Evolutionary conservation across 2,329 filamentous ascomycete species (phyloP).

Genomic region (Gliomastix tumulicola): DNA sequence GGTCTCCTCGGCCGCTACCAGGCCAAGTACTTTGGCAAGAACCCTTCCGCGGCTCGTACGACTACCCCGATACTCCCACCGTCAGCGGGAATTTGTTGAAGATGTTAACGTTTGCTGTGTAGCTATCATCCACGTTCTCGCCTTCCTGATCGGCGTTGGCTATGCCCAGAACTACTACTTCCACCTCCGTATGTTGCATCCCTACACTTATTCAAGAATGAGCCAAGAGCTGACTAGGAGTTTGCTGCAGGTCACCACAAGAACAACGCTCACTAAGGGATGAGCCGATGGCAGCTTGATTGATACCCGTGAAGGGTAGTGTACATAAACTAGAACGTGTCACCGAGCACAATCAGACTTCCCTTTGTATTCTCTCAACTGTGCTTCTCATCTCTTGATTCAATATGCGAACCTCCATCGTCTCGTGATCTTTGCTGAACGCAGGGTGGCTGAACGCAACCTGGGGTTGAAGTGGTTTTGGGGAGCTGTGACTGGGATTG

Average conservation of each 20-base stretch:
- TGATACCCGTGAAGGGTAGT: slow-evolving; percentile 17
- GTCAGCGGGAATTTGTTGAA: not conserved
- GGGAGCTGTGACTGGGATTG: no score
- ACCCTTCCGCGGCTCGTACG: slow-evolving; percentile 82
- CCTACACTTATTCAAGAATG: not conserved
- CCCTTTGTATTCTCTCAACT: no score
- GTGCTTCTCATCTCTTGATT: no score
- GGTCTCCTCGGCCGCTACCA: slow-evolving; percentile 87
- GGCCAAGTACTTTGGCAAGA: slow-evolving; percentile 91
- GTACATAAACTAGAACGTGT: slow-evolving; percentile 34
- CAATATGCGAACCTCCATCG: no score
- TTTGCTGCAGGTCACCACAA: slow-evolving; percentile 83
- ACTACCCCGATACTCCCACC: slow-evolving; percentile 1
- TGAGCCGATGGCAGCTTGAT: slow-evolving; percentile 1
- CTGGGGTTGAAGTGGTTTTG: not conserved
- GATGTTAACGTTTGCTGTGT: slow-evolving; percentile 8
- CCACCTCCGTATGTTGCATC: slow-evolving; percentile 77
- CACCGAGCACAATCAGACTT: slow-evolving; percentile 25
- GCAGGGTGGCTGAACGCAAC: no score
- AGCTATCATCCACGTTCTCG: slow-evolving; percentile 88
- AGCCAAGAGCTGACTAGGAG: not conserved
- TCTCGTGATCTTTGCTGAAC: no score
- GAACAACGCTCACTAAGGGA: slow-evolving; percentile 92
- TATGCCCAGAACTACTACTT: slow-evolving; percentile 99
- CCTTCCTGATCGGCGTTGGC: slow-evolving; percentile 69